Evolutionary conservation across 2,329 filamentous ascomycete genomes (phyloP).

Genomic region (Penicillium sp.): DNA sequence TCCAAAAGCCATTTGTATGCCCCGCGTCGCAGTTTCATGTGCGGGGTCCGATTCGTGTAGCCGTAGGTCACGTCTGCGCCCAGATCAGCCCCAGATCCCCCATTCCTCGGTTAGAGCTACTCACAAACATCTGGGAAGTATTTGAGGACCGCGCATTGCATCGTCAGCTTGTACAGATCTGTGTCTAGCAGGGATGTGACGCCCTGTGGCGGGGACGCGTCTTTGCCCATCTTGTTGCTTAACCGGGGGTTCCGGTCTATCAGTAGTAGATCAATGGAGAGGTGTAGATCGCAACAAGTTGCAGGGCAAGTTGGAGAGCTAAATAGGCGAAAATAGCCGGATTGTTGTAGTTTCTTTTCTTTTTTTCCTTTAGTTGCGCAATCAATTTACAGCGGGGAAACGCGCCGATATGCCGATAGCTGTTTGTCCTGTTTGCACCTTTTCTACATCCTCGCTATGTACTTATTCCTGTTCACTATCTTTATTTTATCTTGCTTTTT

Average conservation of each 20-base stretch:
- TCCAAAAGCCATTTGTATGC: slow-evolving; percentile 82
- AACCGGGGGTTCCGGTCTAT: slow-evolving; percentile 6
- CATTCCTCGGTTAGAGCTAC: slow-evolving; percentile 23
- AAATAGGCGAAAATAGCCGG: not conserved
- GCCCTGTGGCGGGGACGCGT: slow-evolving; percentile 57
- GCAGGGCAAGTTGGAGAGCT: not conserved
- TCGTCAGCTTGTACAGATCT: slow-evolving; percentile 92
- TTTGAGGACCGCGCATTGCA: slow-evolving; percentile 95
- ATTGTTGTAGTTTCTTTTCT: not conserved
- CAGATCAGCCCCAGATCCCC: not conserved
- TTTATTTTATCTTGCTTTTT: not conserved
- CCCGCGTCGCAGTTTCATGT: slow-evolving; percentile 82
- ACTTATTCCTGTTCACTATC: not conserved
- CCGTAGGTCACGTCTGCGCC: slow-evolving; percentile 75
- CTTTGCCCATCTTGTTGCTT: slow-evolving; percentile 30
- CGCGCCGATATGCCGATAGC: slow-evolving; percentile 4
- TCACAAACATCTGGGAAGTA: slow-evolving; percentile 71
- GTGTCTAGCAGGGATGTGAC: slow-evolving; percentile 82
- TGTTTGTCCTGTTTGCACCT: slow-evolving; percentile 11
- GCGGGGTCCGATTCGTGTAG: slow-evolving; percentile 91
- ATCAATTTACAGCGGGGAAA: slow-evolving; percentile 7
- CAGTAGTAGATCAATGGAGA: not conserved
- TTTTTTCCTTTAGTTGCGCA: not conserved
- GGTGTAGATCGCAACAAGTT: not conserved
- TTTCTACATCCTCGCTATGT: not conserved